phyloP scores from a whole-genome alignment of 1,284 basidiomycete genomes.

The Tremellales sp. region DNA sequence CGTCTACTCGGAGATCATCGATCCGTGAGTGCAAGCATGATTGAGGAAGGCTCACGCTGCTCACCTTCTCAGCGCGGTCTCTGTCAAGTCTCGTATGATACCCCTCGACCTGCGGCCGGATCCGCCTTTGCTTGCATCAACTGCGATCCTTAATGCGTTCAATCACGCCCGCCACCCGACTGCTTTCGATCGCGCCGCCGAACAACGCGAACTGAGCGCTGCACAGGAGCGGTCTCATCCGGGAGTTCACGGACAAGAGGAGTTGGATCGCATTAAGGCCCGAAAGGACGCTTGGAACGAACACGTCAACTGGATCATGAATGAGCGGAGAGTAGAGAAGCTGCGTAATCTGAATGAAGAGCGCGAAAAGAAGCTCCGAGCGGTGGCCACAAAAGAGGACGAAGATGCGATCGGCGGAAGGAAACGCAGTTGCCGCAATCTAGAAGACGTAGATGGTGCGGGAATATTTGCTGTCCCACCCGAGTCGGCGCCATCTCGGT shows the following conservation, averaged over 20 bases:
- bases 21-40: not conserved
- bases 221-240: slow-evolving; percentile 38
- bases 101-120: slow-evolving; percentile 31
- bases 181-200: slow-evolving; percentile 33
- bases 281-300: slow-evolving; percentile 42
- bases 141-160: slow-evolving; percentile 33
- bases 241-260: slow-evolving; percentile 22
- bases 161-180: slow-evolving; percentile 36
- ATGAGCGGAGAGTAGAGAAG: slow-evolving; percentile 42
- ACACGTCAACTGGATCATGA: slow-evolving; percentile 45
- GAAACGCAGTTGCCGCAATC: not conserved
- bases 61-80: slow-evolving; percentile 32
- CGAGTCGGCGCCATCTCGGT: too few relatives aligned
- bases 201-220: slow-evolving; percentile 27
- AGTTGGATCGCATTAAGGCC: slow-evolving; percentile 15
- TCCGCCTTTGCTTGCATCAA: slow-evolving; percentile 36
- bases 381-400: slow-evolving; percentile 17
- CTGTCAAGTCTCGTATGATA: slow-evolving; percentile 40
- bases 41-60: not conserved
- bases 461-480: too few relatives aligned
- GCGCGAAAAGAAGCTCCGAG: slow-evolving; percentile 27
- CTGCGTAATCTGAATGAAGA: slow-evolving; percentile 35
- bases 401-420: not conserved
- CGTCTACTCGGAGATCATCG: slow-evolving; percentile 18
- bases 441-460: slow-evolving; percentile 8